Evolutionary conservation across 225 moss, liverwort and hornwort species (phyloP).

Genomic region (Straminergon stramineum): DNA sequence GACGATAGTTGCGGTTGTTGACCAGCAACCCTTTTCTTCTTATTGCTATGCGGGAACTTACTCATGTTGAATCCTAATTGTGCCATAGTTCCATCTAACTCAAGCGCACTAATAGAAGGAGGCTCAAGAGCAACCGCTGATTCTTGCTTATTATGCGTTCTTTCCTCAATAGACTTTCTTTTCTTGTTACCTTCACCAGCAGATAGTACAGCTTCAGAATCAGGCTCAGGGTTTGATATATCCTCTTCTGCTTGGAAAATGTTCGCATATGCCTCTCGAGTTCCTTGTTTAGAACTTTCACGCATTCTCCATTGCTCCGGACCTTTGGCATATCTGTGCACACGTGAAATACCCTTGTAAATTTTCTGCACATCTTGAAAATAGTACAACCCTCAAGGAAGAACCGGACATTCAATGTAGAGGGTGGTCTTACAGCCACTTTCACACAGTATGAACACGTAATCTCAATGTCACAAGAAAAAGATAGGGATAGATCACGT

Average conservation of each 20-base stretch:
- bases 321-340: constrained; percentile 59
- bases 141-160: background rate
- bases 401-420: background rate
- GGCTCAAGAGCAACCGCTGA: background rate
- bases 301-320: constrained; percentile 92
- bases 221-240: background rate
- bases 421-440: background rate
- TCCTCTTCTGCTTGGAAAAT: constrained; percentile 35
- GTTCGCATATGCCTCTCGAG: constrained; percentile 45
- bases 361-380: background rate
- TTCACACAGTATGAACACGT: background rate
- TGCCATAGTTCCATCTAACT: constrained; percentile 49
- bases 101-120: constrained; percentile 24
- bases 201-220: background rate
- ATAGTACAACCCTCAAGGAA: background rate
- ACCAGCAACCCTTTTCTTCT: constrained; percentile 24
- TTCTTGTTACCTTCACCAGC: constrained; percentile 24
- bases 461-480: background rate
- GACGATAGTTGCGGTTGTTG: background rate
- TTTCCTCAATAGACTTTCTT: constrained; percentile 21
- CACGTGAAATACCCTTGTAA: background rate
- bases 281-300: constrained; percentile 73
- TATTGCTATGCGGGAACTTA: constrained; percentile 27
- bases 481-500: background rate
- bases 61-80: constrained; percentile 33